Evolutionary conservation across 108 stramenopile species (phyloP).

Genomic region (Skeletonema costatum): DNA sequence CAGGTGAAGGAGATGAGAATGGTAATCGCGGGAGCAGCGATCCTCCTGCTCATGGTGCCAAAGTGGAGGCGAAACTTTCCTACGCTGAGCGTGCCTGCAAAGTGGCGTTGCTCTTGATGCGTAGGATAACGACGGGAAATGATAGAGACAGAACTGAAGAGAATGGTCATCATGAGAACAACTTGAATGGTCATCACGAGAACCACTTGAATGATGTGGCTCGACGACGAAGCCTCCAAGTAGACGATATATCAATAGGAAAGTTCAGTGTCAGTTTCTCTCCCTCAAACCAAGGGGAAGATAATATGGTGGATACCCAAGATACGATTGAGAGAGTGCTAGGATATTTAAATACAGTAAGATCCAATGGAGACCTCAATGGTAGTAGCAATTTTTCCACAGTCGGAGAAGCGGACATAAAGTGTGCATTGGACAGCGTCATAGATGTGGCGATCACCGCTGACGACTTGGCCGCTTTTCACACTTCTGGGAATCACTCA

Average conservation of each 20-base stretch:
- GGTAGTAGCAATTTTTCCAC: not conserved
- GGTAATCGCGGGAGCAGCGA: not conserved
- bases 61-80: conserved; percentile 1
- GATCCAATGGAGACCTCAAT: not conserved
- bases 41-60: not conserved
- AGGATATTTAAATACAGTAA: not conserved
- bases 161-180: not conserved
- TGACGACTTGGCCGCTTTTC: not conserved
- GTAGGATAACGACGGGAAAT: not conserved
- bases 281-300: not conserved
- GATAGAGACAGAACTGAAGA: not conserved
- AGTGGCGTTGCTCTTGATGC: not conserved
- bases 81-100: conserved; percentile 1
- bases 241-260: not conserved
- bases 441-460: not conserved
- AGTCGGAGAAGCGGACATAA: conserved; percentile 1
- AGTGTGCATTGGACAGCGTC: not conserved
- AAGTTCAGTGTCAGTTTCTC: not conserved
- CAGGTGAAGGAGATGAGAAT: not conserved
- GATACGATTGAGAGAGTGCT: not conserved
- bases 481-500: not conserved
- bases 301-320: not conserved
- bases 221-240: not conserved
- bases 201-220: not conserved
- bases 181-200: too few species aligned